These are phyloP conservation scores for Picochlorum sp. DNA, from an alignment of 139 green algal genomes.

Conservation along the genomic window DNA sequence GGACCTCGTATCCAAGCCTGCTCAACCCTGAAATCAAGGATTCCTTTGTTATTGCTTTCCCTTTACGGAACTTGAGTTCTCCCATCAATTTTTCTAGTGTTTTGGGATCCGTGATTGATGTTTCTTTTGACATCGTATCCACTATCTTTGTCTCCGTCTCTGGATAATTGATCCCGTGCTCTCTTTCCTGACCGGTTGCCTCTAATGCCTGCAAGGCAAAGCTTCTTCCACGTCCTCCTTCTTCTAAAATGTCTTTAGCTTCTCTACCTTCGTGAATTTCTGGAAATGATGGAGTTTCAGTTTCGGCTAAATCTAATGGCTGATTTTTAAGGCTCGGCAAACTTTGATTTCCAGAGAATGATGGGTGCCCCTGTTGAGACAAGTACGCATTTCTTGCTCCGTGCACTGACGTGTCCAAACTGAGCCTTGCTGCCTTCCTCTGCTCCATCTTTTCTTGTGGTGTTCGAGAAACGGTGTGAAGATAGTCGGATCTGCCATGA, in stretches of 20 bases:
- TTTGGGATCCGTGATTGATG: slow-evolving; percentile 7
- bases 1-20: slow-evolving; percentile 47
- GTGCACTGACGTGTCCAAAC: slow-evolving; percentile 43
- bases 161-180: background rate
- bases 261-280: no score
- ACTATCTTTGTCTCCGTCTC: background rate
- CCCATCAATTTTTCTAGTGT: slow-evolving; percentile 28
- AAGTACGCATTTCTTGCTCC: background rate
- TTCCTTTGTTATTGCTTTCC: slow-evolving; percentile 20
- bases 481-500: slow-evolving; percentile 23
- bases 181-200: background rate
- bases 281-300: no score
- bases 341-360: background rate
- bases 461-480: slow-evolving; percentile 18
- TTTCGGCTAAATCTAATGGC: background rate
- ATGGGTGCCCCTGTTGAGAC: background rate
- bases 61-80: slow-evolving; percentile 19
- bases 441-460: slow-evolving; percentile 27
- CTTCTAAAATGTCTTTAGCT: background rate
- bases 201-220: background rate
- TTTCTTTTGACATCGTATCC: no score
- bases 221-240: background rate
- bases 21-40: slow-evolving; percentile 41
- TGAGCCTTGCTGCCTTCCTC: slow-evolving; percentile 43
- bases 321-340: background rate